Evolutionary conservation across 148 eudicot genomes (phyloP).

Genomic region (Rhododendron ferrugineum): DNA sequence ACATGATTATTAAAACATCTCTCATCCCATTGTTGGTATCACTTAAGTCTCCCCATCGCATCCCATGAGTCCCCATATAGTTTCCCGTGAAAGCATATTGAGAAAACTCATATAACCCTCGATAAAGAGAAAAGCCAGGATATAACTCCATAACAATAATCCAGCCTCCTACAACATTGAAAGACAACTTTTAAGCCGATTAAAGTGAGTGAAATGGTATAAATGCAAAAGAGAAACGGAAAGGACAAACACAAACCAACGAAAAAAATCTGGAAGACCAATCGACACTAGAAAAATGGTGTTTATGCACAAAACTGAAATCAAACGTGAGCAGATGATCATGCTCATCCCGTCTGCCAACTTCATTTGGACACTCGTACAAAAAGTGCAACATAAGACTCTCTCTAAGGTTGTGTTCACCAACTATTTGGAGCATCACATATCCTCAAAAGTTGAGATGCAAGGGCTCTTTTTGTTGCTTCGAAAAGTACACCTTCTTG

Average conservation of each 20-base stretch:
- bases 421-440: background rate
- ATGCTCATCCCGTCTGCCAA: background rate
- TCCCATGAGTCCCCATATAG: conserved; percentile 61
- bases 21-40: conserved; percentile 66
- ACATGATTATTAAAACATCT: conserved; percentile 68
- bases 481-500: background rate
- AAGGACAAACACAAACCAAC: background rate
- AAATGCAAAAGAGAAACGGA: background rate
- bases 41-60: conserved; percentile 71
- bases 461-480: background rate
- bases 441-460: background rate
- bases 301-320: background rate
- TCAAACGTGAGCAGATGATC: background rate
- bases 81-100: conserved; percentile 55
- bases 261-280: background rate
- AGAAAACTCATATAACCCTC: conserved; percentile 73
- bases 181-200: conserved; percentile 7
- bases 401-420: background rate
- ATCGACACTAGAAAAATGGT: background rate
- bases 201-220: background rate
- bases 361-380: background rate
- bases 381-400: background rate
- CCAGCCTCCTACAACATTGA: conserved; percentile 52
- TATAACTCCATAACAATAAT: conserved; percentile 76
- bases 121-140: conserved; percentile 82